Conservation (phyloP, 1,139 yeast genomes). For the Magnusiomyces ingens region DNA sequence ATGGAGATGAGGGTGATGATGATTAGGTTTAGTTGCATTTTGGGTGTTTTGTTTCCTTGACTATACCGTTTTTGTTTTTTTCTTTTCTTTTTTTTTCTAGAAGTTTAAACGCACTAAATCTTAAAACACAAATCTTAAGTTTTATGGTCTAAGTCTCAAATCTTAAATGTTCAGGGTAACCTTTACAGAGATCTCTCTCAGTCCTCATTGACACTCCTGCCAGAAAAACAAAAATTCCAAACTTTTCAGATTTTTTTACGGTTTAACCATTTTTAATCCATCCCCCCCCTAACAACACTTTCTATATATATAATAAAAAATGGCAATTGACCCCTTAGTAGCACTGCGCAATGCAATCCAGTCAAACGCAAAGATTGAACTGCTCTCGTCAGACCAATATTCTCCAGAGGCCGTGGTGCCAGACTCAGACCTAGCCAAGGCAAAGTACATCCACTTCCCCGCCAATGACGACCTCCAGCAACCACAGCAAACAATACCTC, state of each 20-base stretch:
- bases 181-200: no score
- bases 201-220: not conserved
- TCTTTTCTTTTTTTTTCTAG: not conserved
- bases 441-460: constrained; percentile 3
- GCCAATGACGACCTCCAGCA: constrained; percentile 2
- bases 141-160: no score
- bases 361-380: constrained; percentile 19
- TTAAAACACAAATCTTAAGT: not conserved
- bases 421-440: constrained; percentile 21
- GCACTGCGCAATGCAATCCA: constrained; percentile 26
- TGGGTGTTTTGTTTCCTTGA: not conserved
- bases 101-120: not conserved
- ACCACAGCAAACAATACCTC: constrained; percentile 1
- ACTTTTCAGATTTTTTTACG: not conserved
- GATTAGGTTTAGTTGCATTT: no score
- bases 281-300: not conserved
- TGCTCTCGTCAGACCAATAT: constrained; percentile 18
- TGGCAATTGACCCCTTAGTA: constrained; percentile 23
- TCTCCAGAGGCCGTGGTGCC: constrained; percentile 9
- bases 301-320: constrained; percentile 1
- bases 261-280: not conserved
- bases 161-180: no score
- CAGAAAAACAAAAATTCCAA: no score
- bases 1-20: no score
- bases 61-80: not conserved